Conservation (phyloP, 441 rosid genomes). For the Metrosideros polymorpha region DNA sequence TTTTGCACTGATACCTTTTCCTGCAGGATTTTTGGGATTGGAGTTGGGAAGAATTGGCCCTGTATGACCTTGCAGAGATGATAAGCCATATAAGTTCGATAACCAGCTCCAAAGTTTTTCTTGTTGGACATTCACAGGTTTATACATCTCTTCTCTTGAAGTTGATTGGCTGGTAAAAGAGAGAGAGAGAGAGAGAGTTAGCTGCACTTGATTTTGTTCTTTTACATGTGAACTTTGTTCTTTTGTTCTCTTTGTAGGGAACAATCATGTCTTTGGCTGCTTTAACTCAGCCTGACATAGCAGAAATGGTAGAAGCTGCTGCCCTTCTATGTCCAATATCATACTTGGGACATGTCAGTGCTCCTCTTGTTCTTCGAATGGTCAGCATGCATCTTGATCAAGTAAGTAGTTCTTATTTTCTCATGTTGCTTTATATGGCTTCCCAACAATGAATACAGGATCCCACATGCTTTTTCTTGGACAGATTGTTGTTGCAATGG, state of each 20-base stretch:
- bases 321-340: slow-evolving; percentile 88
- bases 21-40: slow-evolving; percentile 90
- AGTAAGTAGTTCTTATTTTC: slow-evolving; percentile 27
- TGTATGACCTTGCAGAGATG: slow-evolving; percentile 73
- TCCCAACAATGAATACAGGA: not conserved
- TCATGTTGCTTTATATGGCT: not conserved
- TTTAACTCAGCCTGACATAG: slow-evolving; percentile 59
- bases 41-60: slow-evolving; percentile 96
- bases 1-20: not conserved
- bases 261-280: slow-evolving; percentile 91
- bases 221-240: not conserved
- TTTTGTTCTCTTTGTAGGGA: slow-evolving; percentile 34
- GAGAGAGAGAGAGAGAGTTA: not conserved
- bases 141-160: not conserved
- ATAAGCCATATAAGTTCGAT: slow-evolving; percentile 31
- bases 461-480: not conserved
- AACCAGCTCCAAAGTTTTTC: slow-evolving; percentile 50
- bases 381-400: slow-evolving; percentile 83
- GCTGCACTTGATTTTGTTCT: not conserved
- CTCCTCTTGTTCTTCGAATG: slow-evolving; percentile 82
- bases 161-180: not conserved
- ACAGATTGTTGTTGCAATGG: slow-evolving; percentile 75
- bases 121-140: slow-evolving; percentile 98
- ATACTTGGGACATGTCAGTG: slow-evolving; percentile 63
- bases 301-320: slow-evolving; percentile 85